Percentiles rank a stretch among this genome's conserved stretches.
Evolutionary conservation across 2,329 filamentous ascomycete species (phyloP).

Genomic region (Cladobotryum mycophilum): DNA sequence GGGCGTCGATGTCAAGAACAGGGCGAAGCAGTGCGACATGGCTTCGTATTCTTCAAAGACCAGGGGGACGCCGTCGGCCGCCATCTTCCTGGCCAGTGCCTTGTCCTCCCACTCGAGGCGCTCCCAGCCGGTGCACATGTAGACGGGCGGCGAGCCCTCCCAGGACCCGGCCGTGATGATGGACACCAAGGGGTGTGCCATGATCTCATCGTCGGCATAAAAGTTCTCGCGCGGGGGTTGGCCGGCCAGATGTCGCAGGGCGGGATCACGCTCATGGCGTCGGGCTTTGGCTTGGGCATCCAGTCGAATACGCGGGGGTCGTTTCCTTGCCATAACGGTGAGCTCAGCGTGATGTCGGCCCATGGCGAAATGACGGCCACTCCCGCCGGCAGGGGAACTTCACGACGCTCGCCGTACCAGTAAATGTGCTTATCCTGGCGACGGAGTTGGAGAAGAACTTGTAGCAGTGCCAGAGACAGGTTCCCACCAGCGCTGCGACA

Average conservation of each 20-base stretch:
- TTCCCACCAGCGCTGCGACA: slow-evolving; percentile 63
- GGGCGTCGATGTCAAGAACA: slow-evolving; percentile 44
- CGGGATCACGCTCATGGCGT: slow-evolving; percentile 23
- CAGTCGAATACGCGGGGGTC: slow-evolving; percentile 29
- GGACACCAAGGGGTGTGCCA: slow-evolving; percentile 62
- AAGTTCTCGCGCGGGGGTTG: slow-evolving; percentile 44
- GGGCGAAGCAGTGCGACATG: slow-evolving; percentile 72
- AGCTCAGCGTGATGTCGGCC: slow-evolving; percentile 61
- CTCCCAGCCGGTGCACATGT: slow-evolving; percentile 65
- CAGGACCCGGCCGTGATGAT: slow-evolving; percentile 55
- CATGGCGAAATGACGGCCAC: slow-evolving; percentile 60
- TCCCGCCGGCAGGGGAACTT: slow-evolving; percentile 61
- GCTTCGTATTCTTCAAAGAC: slow-evolving; percentile 68
- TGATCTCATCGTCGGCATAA: slow-evolving; percentile 48
- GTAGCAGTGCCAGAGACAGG: slow-evolving; percentile 59
- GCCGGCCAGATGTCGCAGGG: slow-evolving; percentile 54
- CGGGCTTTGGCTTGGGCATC: slow-evolving; percentile 43
- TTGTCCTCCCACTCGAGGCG: slow-evolving; percentile 62
- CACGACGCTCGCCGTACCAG: slow-evolving; percentile 55
- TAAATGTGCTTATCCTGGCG: slow-evolving; percentile 40
- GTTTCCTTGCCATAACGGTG: slow-evolving; percentile 23
- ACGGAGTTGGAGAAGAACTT: slow-evolving; percentile 59
- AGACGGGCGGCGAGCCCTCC: slow-evolving; percentile 58
- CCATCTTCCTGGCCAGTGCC: slow-evolving; percentile 52
- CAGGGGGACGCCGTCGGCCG: slow-evolving; percentile 51